Base-by-base conservation (phyloP, 768 basidiomycete genomes). In the Phanerochaete carnosa region DNA sequence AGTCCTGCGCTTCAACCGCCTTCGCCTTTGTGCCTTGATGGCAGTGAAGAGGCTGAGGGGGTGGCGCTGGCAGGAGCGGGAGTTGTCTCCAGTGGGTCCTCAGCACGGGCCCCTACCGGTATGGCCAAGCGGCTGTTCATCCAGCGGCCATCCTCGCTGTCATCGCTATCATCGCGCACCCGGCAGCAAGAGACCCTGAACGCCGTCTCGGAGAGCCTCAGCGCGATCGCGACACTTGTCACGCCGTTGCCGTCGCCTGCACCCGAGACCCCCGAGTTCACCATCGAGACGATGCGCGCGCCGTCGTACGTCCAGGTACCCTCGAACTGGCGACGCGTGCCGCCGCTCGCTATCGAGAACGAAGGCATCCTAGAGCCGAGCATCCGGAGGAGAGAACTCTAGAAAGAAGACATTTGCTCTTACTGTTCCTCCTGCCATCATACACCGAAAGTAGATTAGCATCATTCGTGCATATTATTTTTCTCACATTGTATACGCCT, bases 21-120 rank as follows among this genome's bases (percentile, higher is more conserved):
- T 1, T 66, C 66, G 43, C 71, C 71, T 59, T 69, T 72, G 59
- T 62, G 62, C 45, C 66, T 72, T 5, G 59, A 70, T 46, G 65
- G 68, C 6, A 12, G 46, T 1, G 46, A 51, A 11, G 50, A 47
- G n/a, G 29, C 30, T 13, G 28, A 13, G 52, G 46, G 26, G 28
- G 25, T 11, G 3, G 13, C 45, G 30, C 2, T 23, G 30, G 29
- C 4, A 8, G 23, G 28, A 7, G 30, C 32, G 29, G 19, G 16
- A 32, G 29, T 19, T n/a, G 22, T 26, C 15, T 15, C 45, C 19
- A n/a, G 55, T 33, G 39, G 19, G 22, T 51, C 59, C 5, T 9
- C n/a, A 5, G 13, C 22, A 25, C 16, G 28, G 30, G 16, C 23
- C 22, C 12, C 46, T 32, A 29, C 30, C 52, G 50, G 9, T n/a